These are phyloP conservation scores for Stemphylium vesicarium DNA, from an alignment of 2,329 filamentous ascomycete genomes.

Conservation along the genomic window DNA sequence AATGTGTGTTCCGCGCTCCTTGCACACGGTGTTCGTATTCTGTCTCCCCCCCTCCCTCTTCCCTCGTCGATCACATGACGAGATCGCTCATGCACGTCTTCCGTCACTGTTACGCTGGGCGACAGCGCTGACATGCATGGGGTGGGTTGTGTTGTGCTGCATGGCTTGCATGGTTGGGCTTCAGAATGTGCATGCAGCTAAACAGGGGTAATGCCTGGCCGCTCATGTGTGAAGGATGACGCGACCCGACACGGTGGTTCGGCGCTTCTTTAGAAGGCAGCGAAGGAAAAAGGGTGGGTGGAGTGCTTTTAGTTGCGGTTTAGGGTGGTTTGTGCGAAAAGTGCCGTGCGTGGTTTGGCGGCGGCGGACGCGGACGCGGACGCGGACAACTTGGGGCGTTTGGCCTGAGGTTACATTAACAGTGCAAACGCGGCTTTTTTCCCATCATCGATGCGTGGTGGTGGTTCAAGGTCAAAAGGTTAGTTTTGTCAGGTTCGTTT, in stretches of 20 bases:
- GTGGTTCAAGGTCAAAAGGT: too few species aligned
- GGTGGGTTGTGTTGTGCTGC: constrained; percentile 11
- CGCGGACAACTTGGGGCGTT: neutral
- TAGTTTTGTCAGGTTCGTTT: neutral
- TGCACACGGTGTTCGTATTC: neutral
- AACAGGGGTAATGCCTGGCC: constrained; percentile 1
- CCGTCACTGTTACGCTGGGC: neutral
- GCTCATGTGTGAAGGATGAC: neutral
- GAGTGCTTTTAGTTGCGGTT: too few species aligned
- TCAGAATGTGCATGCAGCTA: neutral
- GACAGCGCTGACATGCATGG: constrained; percentile 11
- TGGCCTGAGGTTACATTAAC: neutral
- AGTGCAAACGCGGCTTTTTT: too few species aligned
- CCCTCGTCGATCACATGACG: constrained; percentile 3
- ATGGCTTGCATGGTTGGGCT: constrained; percentile 18
- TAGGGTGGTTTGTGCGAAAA: neutral
- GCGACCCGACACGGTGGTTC: constrained; percentile 2
- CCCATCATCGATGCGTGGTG: too few species aligned
- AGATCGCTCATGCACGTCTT: neutral
- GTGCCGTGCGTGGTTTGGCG: neutral
- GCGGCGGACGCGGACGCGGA: neutral
- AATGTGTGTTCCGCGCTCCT: neutral
- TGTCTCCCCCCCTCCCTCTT: neutral
- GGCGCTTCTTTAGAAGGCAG: neutral
- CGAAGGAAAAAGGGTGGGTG: neutral